phyloP scores from a whole-genome alignment of 2,329 filamentous ascomycete species.

The Pseudopyricularia javanii region DNA sequence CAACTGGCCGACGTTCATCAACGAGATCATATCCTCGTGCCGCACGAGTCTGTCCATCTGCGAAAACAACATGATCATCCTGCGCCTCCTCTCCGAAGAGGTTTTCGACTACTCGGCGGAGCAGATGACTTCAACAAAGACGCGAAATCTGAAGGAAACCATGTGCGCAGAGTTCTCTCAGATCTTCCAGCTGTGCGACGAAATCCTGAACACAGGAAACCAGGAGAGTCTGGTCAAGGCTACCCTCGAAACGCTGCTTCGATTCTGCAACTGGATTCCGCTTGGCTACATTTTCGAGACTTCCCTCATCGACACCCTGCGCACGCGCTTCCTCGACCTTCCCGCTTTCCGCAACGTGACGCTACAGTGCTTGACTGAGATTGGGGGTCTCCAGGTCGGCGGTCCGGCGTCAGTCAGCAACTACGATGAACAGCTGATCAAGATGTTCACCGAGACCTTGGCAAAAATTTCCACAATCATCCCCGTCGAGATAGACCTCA shows the following conservation, averaged over 20 bases:
- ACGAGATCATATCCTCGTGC: conserved; percentile 95
- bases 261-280: conserved; percentile 98
- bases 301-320: conserved; percentile 83
- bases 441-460: conserved; percentile 97
- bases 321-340: conserved; percentile 82
- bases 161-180: conserved; percentile 99
- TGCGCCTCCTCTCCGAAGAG: conserved; percentile 89
- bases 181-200: conserved; percentile 94
- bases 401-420: conserved; percentile 46
- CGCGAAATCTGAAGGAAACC: conserved; percentile 88
- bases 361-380: conserved; percentile 92
- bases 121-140: conserved; percentile 98
- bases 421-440: conserved; percentile 90
- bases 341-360: conserved; percentile 96
- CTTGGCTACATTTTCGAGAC: conserved; percentile 99
- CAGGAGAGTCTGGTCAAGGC: conserved; percentile 81
- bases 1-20: conserved; percentile 99
- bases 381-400: conserved; percentile 79
- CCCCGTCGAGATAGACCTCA: conserved; percentile 78
- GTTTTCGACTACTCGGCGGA: conserved; percentile 98
- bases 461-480: conserved; percentile 90
- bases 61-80: conserved; percentile 99
- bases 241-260: conserved; percentile 88
- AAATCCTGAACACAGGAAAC: conserved; percentile 82
- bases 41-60: conserved; percentile 93